Base-by-base conservation (phyloP, 768 basidiomycete genomes). In the Boletales sp. region DNA sequence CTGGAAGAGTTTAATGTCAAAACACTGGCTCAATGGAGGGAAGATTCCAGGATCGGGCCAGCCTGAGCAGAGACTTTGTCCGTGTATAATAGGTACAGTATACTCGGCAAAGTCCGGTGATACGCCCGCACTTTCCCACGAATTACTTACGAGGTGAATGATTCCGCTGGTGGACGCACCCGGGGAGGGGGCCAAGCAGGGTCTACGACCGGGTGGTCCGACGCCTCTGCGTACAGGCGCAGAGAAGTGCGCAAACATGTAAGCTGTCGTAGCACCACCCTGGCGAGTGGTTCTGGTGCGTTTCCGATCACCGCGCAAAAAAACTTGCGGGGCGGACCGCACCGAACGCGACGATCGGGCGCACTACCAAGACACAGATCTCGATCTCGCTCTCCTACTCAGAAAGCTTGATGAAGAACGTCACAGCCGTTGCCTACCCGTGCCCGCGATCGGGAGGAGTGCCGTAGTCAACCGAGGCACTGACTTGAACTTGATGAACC, bases 171-270 rank as follows among this genome's bases (percentile, higher is more conserved):
- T 45, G 90, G 88, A 39, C 90, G 90, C n/a, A 93, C 90, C 17
- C 81, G n/a, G n/a, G n/a, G 90, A 50, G 90, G 90, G n/a, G 90
- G 90, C 2, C 87, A 44, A 90, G 88, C 38, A 90, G 90, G n/a
- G 92, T 89, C 17, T 81, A 90, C 50, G 90, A 90, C 93, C 76
- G 91, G 91, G 68, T 93, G 90, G 90, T 64, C 86, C 11, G 91
- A 94, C 58, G 90, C 90, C 8, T 86, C 90, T 37, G 88, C 87
- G 50, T 93, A 94, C 72, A 94, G 94, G 69, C 92, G 94, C 71
- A 80, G 88, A 70, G 92, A 94, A 74, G 93, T 92, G 45, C 44
- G 71, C 57, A 40, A 31, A 21, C 34, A 44, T 35, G 40, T 19
- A 1, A 10, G 35, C 17, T 14, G 39, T 7, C n/a, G 42, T 15